These are phyloP conservation scores for Yamadazyma conglobata DNA, from an alignment of 1,139 yeast genomes.

Conservation along the genomic window DNA sequence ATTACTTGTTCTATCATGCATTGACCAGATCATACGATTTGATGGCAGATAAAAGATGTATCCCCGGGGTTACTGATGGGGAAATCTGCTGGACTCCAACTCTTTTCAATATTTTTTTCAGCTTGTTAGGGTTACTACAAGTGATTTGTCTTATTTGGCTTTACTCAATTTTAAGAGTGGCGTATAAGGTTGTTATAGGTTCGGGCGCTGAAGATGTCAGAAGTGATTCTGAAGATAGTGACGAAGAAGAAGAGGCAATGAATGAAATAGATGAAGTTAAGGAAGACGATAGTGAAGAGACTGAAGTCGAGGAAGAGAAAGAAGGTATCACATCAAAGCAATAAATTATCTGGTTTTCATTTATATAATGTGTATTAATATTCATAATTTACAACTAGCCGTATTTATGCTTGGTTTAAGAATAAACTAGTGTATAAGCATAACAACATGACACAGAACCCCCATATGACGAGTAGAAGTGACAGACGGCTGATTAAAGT, in stretches of 20 bases:
- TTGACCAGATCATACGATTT: slow-evolving; percentile 33
- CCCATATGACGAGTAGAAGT: slow-evolving; percentile 38
- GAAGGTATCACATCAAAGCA: not conserved
- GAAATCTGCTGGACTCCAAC: slow-evolving; percentile 58
- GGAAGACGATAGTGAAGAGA: slow-evolving; percentile 7
- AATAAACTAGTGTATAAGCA: slow-evolving; percentile 38
- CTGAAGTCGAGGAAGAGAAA: slow-evolving; percentile 3
- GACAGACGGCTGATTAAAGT: slow-evolving; percentile 24
- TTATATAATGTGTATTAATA: slow-evolving; percentile 7
- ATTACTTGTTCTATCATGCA: slow-evolving; percentile 58
- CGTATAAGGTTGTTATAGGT: slow-evolving; percentile 66
- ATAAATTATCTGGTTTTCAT: not conserved
- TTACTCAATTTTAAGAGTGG: slow-evolving; percentile 67
- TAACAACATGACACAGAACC: slow-evolving; percentile 38
- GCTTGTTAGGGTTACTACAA: slow-evolving; percentile 64
- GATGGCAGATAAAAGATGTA: slow-evolving; percentile 39
- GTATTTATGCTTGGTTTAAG: slow-evolving; percentile 14
- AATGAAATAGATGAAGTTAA: slow-evolving; percentile 5
- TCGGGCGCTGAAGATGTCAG: slow-evolving; percentile 78
- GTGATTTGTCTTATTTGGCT: slow-evolving; percentile 70
- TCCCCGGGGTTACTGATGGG: slow-evolving; percentile 20
- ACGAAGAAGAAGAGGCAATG: slow-evolving; percentile 7
- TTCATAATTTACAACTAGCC: slow-evolving; percentile 1
- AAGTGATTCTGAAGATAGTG: slow-evolving; percentile 58
- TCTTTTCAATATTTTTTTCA: slow-evolving; percentile 49